Conservation (phyloP, 2,329 filamentous ascomycete species). For the Plectosphaerella sp. region DNA sequence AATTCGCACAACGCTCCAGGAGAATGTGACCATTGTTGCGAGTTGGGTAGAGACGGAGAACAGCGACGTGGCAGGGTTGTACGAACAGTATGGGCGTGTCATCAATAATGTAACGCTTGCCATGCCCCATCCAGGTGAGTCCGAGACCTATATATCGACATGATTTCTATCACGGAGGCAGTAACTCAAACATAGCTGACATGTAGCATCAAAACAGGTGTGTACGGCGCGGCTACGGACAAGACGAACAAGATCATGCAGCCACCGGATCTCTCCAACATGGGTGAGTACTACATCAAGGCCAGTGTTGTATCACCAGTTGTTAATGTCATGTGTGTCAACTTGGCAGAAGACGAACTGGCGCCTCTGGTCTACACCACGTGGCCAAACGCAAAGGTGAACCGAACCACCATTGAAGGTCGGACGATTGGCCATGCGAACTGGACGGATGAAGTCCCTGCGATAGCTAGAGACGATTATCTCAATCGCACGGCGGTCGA, state of each 20-base stretch:
- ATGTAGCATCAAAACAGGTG: constrained; percentile 26
- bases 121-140: constrained; percentile 62
- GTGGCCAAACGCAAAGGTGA: constrained; percentile 40
- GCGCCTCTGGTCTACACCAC: constrained; percentile 57
- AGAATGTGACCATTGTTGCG: constrained; percentile 67
- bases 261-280: constrained; percentile 57
- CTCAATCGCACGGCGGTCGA: constrained; percentile 59
- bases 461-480: constrained; percentile 27
- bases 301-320: constrained; percentile 68
- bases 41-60: constrained; percentile 61
- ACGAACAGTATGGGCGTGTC: constrained; percentile 45
- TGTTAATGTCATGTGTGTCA: constrained; percentile 69
- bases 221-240: constrained; percentile 61
- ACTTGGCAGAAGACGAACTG: constrained; percentile 56
- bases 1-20: constrained; percentile 60
- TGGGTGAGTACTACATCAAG: constrained; percentile 63
- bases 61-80: constrained; percentile 47
- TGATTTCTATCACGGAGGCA: no score
- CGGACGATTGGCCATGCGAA: no score
- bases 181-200: no score
- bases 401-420: constrained; percentile 24
- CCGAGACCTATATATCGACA: no score
- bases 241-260: constrained; percentile 64
- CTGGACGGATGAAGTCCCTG: no score
- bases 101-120: constrained; percentile 75